A percentile compares a stretch with the other conserved stretches of the same genome.
Evolutionary conservation across 1,139 yeast species (phyloP).

Genomic region (Arxiozyma telluris): DNA sequence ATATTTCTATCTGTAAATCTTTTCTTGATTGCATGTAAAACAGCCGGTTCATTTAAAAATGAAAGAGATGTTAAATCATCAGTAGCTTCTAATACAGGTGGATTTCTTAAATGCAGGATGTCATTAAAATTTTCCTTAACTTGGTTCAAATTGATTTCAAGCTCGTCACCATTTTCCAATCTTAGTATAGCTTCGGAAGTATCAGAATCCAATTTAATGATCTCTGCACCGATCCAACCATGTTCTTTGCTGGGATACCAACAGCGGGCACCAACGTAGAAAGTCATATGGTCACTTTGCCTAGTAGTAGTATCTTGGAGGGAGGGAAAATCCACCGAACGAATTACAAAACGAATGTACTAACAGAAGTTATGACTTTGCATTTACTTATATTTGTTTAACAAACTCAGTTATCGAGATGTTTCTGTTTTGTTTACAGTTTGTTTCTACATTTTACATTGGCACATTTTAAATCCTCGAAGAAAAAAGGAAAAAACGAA

Average conservation of each 20-base stretch:
- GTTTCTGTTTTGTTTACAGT: background rate
- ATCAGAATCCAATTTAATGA: slow-evolving; percentile 44
- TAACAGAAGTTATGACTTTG: background rate
- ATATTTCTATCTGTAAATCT: slow-evolving; percentile 84
- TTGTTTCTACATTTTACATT: background rate
- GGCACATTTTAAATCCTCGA: background rate
- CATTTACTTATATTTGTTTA: too few species aligned
- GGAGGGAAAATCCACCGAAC: background rate
- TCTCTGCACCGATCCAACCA: slow-evolving; percentile 91
- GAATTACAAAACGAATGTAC: background rate
- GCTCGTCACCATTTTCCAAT: slow-evolving; percentile 30
- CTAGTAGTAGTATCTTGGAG: too few species aligned
- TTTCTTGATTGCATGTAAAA: slow-evolving; percentile 82
- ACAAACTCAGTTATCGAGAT: background rate
- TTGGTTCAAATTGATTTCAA: slow-evolving; percentile 29
- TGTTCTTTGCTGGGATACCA: slow-evolving; percentile 86
- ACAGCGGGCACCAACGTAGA: slow-evolving; percentile 49
- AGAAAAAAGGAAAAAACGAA: background rate
- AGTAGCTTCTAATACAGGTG: slow-evolving; percentile 71
- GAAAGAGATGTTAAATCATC: slow-evolving; percentile 91
- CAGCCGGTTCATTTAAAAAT: slow-evolving; percentile 80
- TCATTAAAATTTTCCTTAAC: slow-evolving; percentile 41
- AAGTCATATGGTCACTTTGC: slow-evolving; percentile 12
- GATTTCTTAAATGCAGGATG: slow-evolving; percentile 67
- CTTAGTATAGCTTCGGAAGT: slow-evolving; percentile 27